Conservation (phyloP, 306 rosid species). For the Alnus rubra region DNA sequence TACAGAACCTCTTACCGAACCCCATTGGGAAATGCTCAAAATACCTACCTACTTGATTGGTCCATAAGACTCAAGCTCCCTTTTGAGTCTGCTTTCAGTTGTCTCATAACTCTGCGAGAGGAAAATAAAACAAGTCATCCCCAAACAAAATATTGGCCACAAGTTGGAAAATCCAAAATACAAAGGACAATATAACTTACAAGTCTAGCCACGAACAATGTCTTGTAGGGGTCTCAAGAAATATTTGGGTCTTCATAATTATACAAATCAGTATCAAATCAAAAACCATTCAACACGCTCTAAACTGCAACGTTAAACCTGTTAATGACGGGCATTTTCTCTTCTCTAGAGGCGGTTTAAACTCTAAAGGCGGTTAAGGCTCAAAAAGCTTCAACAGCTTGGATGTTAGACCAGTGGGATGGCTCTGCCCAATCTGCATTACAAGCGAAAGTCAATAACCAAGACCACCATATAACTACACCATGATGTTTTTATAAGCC, state of each 20-base stretch:
- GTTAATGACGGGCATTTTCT: conserved; percentile 87
- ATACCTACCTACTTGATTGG: too few relatives aligned
- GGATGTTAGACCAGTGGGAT: conserved; percentile 92
- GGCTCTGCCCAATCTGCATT: conserved; percentile 95
- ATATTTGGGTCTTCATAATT: conserved; percentile 55
- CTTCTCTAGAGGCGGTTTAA: conserved; percentile 94
- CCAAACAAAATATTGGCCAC: conserved; percentile 7
- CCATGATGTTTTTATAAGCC: not conserved
- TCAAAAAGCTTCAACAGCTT: conserved; percentile 90
- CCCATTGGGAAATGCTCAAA: too few relatives aligned
- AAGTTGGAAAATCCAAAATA: not conserved
- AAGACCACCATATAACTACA: not conserved
- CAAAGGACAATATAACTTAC: conserved; percentile 50
- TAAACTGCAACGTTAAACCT: conserved; percentile 35
- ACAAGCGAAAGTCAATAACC: conserved; percentile 11
- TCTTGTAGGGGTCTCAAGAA: conserved; percentile 97
- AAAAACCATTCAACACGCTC: not conserved
- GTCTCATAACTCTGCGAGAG: conserved; percentile 79
- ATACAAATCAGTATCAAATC: conserved; percentile 2
- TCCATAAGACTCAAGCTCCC: too few relatives aligned
- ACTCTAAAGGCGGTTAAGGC: conserved; percentile 93
- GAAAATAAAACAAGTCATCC: conserved; percentile 16
- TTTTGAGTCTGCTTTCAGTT: too few relatives aligned
- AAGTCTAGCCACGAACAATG: conserved; percentile 89
- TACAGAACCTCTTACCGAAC: too few relatives aligned